Percentiles rank a stretch among this genome's conserved stretches.
phyloP scores from a whole-genome alignment of 2,329 filamentous ascomycete genomes.

The Sphaerulina populicola region DNA sequence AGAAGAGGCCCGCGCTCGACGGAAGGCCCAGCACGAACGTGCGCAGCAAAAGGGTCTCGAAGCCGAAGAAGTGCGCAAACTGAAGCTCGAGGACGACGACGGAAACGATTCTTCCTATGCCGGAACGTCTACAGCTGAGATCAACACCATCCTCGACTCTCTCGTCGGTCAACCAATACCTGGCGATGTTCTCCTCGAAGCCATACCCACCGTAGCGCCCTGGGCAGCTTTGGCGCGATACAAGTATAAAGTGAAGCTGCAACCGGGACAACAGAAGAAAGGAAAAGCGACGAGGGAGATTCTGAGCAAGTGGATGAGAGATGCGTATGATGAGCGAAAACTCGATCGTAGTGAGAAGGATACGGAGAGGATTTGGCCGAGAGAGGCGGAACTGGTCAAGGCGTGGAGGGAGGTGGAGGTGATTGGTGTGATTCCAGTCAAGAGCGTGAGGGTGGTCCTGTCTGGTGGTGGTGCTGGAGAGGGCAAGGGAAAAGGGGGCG shows the following conservation, averaged over 20 bases:
- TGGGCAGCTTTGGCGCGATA: constrained; percentile 58
- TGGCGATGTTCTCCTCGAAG: constrained; percentile 71
- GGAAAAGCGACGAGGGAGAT: constrained; percentile 91
- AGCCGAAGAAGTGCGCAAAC: constrained; percentile 59
- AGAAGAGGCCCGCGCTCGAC: constrained; percentile 63
- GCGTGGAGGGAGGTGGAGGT: constrained; percentile 73
- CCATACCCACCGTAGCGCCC: constrained; percentile 54
- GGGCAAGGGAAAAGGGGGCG: constrained; percentile 32
- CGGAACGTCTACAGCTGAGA: constrained; percentile 30
- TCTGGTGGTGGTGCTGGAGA: constrained; percentile 40
- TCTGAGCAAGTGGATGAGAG: constrained; percentile 68
- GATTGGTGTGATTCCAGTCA: constrained; percentile 69
- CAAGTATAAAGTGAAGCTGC: constrained; percentile 93
- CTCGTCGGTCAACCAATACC: constrained; percentile 69
- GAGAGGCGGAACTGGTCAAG: constrained; percentile 77
- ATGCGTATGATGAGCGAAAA: constrained; percentile 45
- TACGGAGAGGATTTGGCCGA: constrained; percentile 70
- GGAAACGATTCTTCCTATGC: constrained; percentile 21
- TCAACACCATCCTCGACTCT: constrained; percentile 54
- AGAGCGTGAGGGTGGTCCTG: constrained; percentile 72
- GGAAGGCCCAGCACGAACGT: constrained; percentile 69
- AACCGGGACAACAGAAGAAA: constrained; percentile 83
- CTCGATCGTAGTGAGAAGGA: constrained; percentile 42
- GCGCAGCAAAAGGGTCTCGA: constrained; percentile 67
- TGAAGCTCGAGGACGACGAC: constrained; percentile 52